These are phyloP conservation scores for Melanomma pulvis-pyrius DNA, from an alignment of 495 filamentous ascomycete species.

Conservation along the genomic window DNA sequence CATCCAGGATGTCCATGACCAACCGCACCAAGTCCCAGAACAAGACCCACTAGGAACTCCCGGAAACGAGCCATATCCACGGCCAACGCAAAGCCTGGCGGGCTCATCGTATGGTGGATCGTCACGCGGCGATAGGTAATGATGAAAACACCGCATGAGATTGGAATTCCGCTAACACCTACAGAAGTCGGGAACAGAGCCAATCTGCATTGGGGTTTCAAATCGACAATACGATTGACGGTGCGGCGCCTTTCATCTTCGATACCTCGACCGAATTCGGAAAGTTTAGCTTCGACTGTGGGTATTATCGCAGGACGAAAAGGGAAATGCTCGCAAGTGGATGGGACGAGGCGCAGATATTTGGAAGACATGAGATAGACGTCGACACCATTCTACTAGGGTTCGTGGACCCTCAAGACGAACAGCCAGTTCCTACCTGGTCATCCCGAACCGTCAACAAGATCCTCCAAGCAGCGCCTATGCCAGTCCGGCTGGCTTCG, in stretches of 20 bases:
- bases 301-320: constrained; percentile 31
- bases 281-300: constrained; percentile 37
- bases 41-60: constrained; percentile 7
- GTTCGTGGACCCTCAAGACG: constrained; percentile 27
- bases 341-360: constrained; percentile 33
- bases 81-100: constrained; percentile 12
- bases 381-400: constrained; percentile 32
- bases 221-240: constrained; percentile 4
- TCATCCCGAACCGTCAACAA: constrained; percentile 26
- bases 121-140: constrained; percentile 29
- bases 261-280: constrained; percentile 1
- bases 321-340: constrained; percentile 30
- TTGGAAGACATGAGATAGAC: constrained; percentile 30
- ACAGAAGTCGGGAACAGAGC: constrained; percentile 21
- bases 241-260: constrained; percentile 1
- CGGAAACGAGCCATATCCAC: constrained; percentile 7
- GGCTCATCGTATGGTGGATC: constrained; percentile 33
- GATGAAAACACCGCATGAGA: neutral
- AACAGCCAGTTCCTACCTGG: constrained; percentile 31
- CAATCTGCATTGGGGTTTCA: constrained; percentile 16
- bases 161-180: constrained; percentile 5
- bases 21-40: constrained; percentile 1
- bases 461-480: constrained; percentile 6
- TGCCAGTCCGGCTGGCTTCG: constrained; percentile 30
- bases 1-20: constrained; percentile 5